Conservation (phyloP, 2,329 filamentous ascomycete species). For the Apiospora kogelbergensis region DNA sequence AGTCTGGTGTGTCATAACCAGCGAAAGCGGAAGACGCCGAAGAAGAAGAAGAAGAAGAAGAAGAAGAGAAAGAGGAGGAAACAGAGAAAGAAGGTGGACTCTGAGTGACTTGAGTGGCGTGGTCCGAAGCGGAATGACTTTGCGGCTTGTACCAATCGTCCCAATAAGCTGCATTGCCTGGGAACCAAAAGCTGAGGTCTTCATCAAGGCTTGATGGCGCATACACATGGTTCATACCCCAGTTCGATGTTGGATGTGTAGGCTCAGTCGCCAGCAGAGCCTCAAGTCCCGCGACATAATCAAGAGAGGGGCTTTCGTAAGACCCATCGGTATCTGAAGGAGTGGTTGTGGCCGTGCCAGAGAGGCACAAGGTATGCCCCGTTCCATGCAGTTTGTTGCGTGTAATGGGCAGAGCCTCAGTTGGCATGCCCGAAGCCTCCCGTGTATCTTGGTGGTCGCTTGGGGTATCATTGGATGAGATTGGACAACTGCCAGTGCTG, state of each 20-base stretch:
- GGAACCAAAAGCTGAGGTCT: background rate
- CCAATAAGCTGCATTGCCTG: background rate
- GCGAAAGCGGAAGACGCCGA: background rate
- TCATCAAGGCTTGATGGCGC: background rate
- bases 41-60: background rate
- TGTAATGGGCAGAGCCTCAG: background rate
- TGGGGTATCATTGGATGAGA: background rate
- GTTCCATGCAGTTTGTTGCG: no score
- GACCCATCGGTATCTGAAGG: background rate
- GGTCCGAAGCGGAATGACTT: background rate
- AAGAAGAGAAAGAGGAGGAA: no score
- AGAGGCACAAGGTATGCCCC: background rate
- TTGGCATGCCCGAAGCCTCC: background rate
- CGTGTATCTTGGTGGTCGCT: background rate
- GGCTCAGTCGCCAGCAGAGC: background rate
- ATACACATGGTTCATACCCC: background rate
- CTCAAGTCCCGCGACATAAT: background rate
- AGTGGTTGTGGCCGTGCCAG: background rate
- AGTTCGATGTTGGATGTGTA: background rate
- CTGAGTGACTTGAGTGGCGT: background rate
- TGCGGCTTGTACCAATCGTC: background rate
- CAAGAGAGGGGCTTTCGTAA: background rate
- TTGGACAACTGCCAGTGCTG: background rate
- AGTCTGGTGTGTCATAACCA: background rate
- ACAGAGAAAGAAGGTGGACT: background rate